A percentile compares a stretch with the other conserved stretches of the same genome.
Conservation (phyloP, 345 rosid genomes). For the Iberis pinnata region DNA sequence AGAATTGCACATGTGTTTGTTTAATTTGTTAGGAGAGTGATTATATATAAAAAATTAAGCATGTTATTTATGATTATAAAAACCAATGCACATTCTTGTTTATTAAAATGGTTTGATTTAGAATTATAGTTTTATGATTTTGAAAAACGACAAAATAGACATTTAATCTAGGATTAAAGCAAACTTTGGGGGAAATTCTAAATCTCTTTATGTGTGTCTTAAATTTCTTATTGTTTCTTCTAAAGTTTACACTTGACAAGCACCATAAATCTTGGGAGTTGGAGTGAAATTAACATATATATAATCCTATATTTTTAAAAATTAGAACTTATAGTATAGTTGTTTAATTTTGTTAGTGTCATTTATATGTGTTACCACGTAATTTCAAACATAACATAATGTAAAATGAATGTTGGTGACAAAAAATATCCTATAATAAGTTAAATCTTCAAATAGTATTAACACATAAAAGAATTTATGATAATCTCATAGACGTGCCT, state of each 20-base stretch:
- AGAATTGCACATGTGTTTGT: constrained; percentile 1
- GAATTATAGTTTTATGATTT: neutral
- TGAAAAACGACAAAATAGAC: constrained; percentile 30
- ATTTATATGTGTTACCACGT: no score
- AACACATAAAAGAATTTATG: no score
- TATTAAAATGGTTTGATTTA: neutral
- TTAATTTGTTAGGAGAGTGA: neutral
- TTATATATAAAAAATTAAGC: neutral
- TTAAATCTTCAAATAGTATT: no score
- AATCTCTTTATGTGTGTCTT: constrained; percentile 28
- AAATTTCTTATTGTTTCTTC: constrained; percentile 29
- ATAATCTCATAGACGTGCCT: no score
- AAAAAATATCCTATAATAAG: no score
- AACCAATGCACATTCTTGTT: neutral
- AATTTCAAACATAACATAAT: no score
- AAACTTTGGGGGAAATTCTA: constrained; percentile 21
- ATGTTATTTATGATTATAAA: neutral
- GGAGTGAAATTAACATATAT: no score
- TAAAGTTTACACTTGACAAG: constrained; percentile 33
- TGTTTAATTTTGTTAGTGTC: no score
- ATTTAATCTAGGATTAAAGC: constrained; percentile 32
- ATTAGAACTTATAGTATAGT: no score
- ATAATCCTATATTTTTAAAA: no score
- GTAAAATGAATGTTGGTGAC: no score
- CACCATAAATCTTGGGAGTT: constrained; percentile 29